A percentile compares a stretch with the other conserved stretches of the same genome.
Evolutionary conservation across 441 rosid species (phyloP).

Genomic region (Eutrema salsugineum): DNA sequence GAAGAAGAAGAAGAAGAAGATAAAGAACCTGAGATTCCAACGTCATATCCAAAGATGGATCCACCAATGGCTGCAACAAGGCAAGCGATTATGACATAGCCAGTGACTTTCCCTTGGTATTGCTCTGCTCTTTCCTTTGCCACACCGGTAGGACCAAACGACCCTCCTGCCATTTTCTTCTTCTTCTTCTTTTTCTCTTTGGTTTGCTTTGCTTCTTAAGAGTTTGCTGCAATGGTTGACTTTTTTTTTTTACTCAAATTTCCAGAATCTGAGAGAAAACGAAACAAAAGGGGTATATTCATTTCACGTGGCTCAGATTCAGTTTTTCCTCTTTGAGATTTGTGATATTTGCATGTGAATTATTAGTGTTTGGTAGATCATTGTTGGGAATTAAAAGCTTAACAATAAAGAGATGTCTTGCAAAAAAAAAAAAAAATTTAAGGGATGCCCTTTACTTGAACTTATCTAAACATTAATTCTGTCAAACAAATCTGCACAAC

Average conservation of each 20-base stretch:
- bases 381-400: not conserved
- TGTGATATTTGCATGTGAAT: slow-evolving; percentile 2
- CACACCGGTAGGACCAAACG: slow-evolving; percentile 68
- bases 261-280: slow-evolving; percentile 5
- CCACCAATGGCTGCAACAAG: slow-evolving; percentile 82
- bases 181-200: not conserved
- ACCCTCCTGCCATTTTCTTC: slow-evolving; percentile 73
- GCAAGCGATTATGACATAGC: slow-evolving; percentile 63
- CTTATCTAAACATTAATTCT: not conserved
- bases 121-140: slow-evolving; percentile 78
- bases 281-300: not conserved
- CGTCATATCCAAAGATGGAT: slow-evolving; percentile 84
- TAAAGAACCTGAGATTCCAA: slow-evolving; percentile 74
- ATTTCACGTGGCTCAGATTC: slow-evolving; percentile 16
- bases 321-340: not conserved
- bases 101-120: slow-evolving; percentile 75
- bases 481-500: no score
- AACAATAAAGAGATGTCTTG: no score
- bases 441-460: not conserved
- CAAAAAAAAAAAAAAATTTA: not conserved
- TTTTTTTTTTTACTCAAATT: not conserved
- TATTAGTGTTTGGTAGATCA: slow-evolving; percentile 4
- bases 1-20: not conserved
- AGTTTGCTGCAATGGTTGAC: slow-evolving; percentile 1
- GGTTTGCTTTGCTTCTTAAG: not conserved